Evolutionary conservation across 2,329 filamentous ascomycete species (phyloP).

Genomic region (Xylaria sp.): DNA sequence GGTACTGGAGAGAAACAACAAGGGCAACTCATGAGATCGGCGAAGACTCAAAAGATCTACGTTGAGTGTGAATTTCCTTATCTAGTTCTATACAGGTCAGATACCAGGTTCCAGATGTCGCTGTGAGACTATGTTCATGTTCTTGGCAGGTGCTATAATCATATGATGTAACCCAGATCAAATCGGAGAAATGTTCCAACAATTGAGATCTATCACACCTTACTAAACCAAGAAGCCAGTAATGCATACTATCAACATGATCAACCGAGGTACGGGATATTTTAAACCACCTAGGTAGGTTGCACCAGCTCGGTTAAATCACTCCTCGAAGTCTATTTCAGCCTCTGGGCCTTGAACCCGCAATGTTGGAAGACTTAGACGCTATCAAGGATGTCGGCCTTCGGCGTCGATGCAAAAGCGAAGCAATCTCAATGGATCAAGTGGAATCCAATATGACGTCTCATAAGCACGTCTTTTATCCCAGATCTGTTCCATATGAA

Average conservation of each 20-base stretch:
- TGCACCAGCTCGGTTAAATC: constrained; percentile 26
- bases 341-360: constrained; percentile 10
- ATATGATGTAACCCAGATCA: background rate
- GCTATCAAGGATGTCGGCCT: background rate
- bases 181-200: background rate
- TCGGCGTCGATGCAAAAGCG: background rate
- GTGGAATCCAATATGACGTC: background rate
- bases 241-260: background rate
- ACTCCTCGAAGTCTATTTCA: constrained; percentile 25
- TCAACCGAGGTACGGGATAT: constrained; percentile 1
- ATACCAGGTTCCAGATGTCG: background rate
- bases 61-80: background rate
- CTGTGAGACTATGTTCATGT: background rate
- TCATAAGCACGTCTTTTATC: background rate
- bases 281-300: background rate
- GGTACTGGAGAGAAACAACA: background rate
- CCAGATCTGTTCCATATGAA: background rate
- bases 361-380: background rate
- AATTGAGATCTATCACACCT: background rate
- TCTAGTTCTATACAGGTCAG: background rate
- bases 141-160: background rate
- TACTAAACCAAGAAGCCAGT: background rate
- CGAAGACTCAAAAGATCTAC: background rate
- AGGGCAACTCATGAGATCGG: background rate
- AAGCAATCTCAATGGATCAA: background rate